A percentile compares a stretch with the other conserved stretches of the same genome.
These are phyloP conservation scores for Mikania micrantha DNA, from an alignment of 129 eudicot genomes.

Conservation along the genomic window DNA sequence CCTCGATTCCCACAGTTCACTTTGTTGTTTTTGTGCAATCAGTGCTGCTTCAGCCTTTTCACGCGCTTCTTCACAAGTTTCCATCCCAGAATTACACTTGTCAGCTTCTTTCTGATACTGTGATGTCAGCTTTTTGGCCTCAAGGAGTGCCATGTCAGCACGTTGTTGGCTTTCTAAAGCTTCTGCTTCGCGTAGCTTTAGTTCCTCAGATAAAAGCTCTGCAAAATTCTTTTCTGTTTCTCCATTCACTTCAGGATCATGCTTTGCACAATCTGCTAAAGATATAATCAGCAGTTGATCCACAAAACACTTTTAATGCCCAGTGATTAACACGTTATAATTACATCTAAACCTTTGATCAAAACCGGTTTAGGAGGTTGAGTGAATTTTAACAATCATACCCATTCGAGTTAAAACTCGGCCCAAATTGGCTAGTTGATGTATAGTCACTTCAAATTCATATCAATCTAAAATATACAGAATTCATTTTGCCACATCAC, in stretches of 20 bases:
- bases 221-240: slow-evolving; percentile 86
- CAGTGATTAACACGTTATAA: background rate
- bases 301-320: background rate
- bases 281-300: background rate
- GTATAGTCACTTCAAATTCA: background rate
- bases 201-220: slow-evolving; percentile 73
- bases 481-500: background rate
- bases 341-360: background rate
- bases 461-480: background rate
- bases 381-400: background rate
- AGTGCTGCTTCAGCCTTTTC: slow-evolving; percentile 80
- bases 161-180: slow-evolving; percentile 70
- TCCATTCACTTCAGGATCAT: slow-evolving; percentile 85
- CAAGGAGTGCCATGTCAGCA: slow-evolving; percentile 84
- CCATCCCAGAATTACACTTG: slow-evolving; percentile 97
- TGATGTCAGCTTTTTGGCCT: slow-evolving; percentile 89
- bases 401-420: background rate
- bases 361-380: background rate
- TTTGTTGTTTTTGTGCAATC: slow-evolving; percentile 58
- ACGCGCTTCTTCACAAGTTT: slow-evolving; percentile 95
- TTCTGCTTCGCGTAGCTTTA: slow-evolving; percentile 77
- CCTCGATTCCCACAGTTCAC: slow-evolving; percentile 76
- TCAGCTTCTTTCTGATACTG: slow-evolving; percentile 98
- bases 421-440: no score
- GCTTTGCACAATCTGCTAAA: slow-evolving; percentile 78